Evolutionary conservation across 306 rosid species (phyloP), one percentile per base, ranked within the genome.

Genomic region (Castanea mollissima): DNA sequence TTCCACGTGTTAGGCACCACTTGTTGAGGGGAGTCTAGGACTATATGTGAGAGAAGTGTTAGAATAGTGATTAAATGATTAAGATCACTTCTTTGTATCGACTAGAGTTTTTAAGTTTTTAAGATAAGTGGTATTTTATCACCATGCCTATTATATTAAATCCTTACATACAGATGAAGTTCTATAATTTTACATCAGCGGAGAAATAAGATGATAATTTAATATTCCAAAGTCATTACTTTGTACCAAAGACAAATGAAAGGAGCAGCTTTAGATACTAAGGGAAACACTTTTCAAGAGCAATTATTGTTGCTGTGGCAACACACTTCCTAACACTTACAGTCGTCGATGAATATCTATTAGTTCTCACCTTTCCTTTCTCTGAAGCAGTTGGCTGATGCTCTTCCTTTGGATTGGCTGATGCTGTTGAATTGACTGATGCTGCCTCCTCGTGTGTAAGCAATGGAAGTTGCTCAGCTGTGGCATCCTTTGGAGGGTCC

Each of bases 381-480:
- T 74, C 74, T 56, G 88, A 70, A 69, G 74, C 59, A 86, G 81
- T 80, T 69, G 90, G 44, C 73, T 29, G 3, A 41, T 41, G 46
- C 12, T 41, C 46, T 0, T 41, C 46, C 46, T 41, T 41, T 41
- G 12, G 46, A 41, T 2, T 41, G 46, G 46, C 46, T 41, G 84
- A 74, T 62, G 46, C 51, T 52, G 51, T 35, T 35, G 41, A 35
- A 35, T 35, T 55, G 64, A 59, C 75, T 74, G 84, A 74, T 62
- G 46, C 51, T 52, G 52, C 73, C 79, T 84, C 97, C 71, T 81
- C 86, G 58, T 68, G 86, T 27, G 83, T 41, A 31, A 96, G 94
- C 89, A 96, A 82, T 32, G 97, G 99, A 80, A 81, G 74, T 81
- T 89, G 92, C 60, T 82, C 92, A 57, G 90, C 82, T 13, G 76